Percentiles rank a stretch among this genome's conserved stretches.
These are phyloP conservation scores for Naganishia vaughanmartiniae DNA, from an alignment of 768 basidiomycete species.

Conservation along the genomic window DNA sequence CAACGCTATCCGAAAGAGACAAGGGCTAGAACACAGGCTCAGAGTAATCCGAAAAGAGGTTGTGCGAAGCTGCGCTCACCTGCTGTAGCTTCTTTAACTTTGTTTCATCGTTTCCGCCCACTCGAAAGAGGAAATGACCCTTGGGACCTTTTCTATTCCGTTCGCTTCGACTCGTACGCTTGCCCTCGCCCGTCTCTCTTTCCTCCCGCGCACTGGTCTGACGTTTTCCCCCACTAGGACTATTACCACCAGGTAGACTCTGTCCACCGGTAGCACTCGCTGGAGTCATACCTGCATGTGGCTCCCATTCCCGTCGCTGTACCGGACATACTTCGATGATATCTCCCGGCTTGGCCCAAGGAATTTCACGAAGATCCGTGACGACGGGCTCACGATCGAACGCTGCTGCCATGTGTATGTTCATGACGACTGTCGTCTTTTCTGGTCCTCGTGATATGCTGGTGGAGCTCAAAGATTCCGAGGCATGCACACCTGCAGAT, in stretches of 20 bases:
- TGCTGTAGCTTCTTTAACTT: slow-evolving; percentile 57
- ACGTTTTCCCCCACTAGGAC: background rate
- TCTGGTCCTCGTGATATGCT: background rate
- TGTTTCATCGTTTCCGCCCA: slow-evolving; percentile 26
- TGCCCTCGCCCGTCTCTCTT: background rate
- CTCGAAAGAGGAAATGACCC: slow-evolving; percentile 32
- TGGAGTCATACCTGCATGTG: background rate
- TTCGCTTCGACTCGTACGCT: background rate
- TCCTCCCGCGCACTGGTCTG: background rate
- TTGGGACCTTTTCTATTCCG: slow-evolving; percentile 14
- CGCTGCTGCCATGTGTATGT: slow-evolving; percentile 31
- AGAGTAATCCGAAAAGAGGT: slow-evolving; percentile 61
- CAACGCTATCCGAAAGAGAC: slow-evolving; percentile 14
- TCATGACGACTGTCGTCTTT: slow-evolving; percentile 23
- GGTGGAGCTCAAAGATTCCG: background rate
- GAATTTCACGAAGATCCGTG: slow-evolving; percentile 25
- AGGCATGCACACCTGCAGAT: background rate
- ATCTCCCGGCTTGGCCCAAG: slow-evolving; percentile 33
- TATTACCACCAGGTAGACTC: too few relatives aligned
- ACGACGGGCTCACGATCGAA: slow-evolving; percentile 31
- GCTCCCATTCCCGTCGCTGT: slow-evolving; percentile 17
- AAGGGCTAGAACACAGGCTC: background rate
- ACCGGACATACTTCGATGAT: slow-evolving; percentile 30
- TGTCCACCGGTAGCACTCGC: background rate
- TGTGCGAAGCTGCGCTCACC: slow-evolving; percentile 69